Evolutionary conservation across 2,329 filamentous ascomycete genomes (phyloP).

Genomic region (Aspergillus pseudoglaucus): DNA sequence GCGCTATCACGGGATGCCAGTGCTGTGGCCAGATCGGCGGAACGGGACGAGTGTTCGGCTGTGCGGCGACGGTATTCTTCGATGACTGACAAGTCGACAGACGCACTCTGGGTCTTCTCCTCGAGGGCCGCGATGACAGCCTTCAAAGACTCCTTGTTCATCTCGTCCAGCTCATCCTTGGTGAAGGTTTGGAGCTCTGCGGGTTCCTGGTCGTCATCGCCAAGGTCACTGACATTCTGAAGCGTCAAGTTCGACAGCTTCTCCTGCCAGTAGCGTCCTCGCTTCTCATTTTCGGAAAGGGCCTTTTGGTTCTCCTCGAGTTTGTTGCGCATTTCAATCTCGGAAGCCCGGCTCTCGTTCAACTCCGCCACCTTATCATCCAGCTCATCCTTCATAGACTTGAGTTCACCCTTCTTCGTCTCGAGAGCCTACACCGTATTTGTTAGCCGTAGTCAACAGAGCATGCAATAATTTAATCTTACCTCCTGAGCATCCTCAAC

Average conservation of each 20-base stretch:
- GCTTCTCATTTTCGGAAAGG: conserved; percentile 76
- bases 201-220: conserved; percentile 48
- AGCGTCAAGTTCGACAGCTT: conserved; percentile 78
- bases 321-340: conserved; percentile 98
- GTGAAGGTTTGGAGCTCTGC: conserved; percentile 67
- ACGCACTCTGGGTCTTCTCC: conserved; percentile 74
- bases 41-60: conserved; percentile 72
- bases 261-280: conserved; percentile 78
- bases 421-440: conserved; percentile 52
- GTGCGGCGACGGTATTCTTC: conserved; percentile 81
- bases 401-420: conserved; percentile 72
- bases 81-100: conserved; percentile 82
- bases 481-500: conserved; percentile 75
- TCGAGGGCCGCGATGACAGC: conserved; percentile 60
- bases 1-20: conserved; percentile 73
- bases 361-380: conserved; percentile 80
- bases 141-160: conserved; percentile 58
- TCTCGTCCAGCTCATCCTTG: conserved; percentile 58
- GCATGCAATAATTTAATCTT: conserved; percentile 9
- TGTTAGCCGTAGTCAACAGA: conserved; percentile 14
- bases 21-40: conserved; percentile 74
- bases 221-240: conserved; percentile 70
- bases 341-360: conserved; percentile 78
- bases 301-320: conserved; percentile 93
- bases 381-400: conserved; percentile 72